These are phyloP conservation scores for Penicillium fimorum DNA, from an alignment of 495 filamentous ascomycete species.

Conservation along the genomic window DNA sequence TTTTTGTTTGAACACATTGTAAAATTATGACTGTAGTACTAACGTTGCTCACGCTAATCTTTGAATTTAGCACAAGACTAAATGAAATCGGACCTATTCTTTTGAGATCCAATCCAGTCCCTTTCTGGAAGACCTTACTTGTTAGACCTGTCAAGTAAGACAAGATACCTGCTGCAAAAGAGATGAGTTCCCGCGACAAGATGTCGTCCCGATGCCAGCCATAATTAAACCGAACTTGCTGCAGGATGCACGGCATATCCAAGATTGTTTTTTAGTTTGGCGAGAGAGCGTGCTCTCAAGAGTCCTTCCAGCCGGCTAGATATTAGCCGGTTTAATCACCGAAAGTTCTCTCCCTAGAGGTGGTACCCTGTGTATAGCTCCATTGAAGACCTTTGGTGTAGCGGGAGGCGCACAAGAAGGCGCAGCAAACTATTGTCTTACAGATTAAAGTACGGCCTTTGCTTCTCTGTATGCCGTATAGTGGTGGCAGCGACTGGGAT, in stretches of 20 bases:
- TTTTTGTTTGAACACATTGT: not conserved
- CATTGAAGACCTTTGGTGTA: constrained; percentile 1
- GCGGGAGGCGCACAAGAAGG: not conserved
- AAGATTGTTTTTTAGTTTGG: not conserved
- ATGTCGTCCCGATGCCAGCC: not conserved
- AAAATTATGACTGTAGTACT: not conserved
- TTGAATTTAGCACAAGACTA: not conserved
- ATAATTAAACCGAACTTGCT: not conserved
- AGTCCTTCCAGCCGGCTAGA: not conserved
- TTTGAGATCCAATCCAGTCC: not conserved
- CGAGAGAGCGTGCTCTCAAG: not conserved
- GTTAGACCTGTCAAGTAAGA: not conserved
- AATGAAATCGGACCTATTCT: not conserved
- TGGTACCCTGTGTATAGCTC: not conserved
- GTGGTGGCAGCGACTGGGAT: not conserved
- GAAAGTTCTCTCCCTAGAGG: not conserved
- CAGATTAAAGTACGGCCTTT: not conserved
- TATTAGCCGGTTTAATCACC: not conserved
- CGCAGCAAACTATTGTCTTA: constrained; percentile 2
- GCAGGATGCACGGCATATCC: constrained; percentile 3
- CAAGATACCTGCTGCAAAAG: not conserved
- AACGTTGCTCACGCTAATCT: not conserved
- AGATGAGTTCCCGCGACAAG: not conserved
- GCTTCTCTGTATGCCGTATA: not conserved
- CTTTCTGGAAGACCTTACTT: constrained; percentile 1